Conservation (phyloP, 2,329 filamentous ascomycete genomes). For the Lachnellula hyalina region DNA sequence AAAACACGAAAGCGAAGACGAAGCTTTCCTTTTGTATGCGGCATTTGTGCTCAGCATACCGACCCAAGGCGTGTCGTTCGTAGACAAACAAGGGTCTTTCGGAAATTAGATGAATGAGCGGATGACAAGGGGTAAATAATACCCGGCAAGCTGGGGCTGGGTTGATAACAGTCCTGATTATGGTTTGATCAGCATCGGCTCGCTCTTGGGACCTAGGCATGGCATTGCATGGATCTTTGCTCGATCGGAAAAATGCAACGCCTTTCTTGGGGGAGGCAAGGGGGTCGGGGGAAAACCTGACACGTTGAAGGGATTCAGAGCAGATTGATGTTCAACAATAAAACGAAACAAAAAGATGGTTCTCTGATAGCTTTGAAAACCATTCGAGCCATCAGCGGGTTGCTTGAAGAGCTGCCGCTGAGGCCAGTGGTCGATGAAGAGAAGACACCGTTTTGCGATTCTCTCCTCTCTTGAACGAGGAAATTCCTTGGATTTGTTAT, state of each 20-base stretch:
- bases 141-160: not conserved
- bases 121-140: not conserved
- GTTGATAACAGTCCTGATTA: not conserved
- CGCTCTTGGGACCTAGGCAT: not conserved
- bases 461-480: no score
- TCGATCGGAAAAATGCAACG: not conserved
- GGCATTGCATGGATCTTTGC: not conserved
- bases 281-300: no score
- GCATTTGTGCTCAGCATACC: slow-evolving; percentile 1
- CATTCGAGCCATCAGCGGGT: no score
- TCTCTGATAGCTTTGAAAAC: no score
- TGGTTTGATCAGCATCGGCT: not conserved
- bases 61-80: not conserved
- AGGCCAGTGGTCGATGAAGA: no score
- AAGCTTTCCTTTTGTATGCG: not conserved
- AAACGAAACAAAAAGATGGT: no score
- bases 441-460: no score
- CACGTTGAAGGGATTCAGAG: no score
- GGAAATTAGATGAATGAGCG: slow-evolving; percentile 11
- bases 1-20: not conserved
- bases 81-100: slow-evolving; percentile 4
- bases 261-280: not conserved
- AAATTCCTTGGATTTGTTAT: no score
- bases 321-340: no score
- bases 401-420: no score